Evolutionary conservation across 2,329 filamentous ascomycete genomes (phyloP).

Genomic region (Diatrype stigma): DNA sequence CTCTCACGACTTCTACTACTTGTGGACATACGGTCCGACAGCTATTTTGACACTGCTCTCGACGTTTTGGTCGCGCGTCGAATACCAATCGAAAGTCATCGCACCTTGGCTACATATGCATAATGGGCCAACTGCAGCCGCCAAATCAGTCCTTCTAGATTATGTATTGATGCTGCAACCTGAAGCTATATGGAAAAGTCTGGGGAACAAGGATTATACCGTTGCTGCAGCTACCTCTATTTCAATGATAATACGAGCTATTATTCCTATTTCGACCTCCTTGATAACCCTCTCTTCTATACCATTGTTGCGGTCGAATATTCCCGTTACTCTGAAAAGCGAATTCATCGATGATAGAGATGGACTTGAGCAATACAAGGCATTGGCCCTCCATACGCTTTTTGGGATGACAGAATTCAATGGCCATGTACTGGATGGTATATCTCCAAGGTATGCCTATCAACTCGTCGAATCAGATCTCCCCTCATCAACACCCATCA

Average conservation of each 20-base stretch:
- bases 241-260: background rate
- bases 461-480: background rate
- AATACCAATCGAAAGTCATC: constrained; percentile 4
- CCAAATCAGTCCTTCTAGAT: constrained; percentile 3
- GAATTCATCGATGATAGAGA: background rate
- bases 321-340: background rate
- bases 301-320: background rate
- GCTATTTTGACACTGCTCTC: constrained; percentile 28
- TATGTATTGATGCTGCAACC: constrained; percentile 5
- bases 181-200: background rate
- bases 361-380: background rate
- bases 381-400: background rate
- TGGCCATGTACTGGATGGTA: background rate
- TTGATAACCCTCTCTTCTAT: background rate
- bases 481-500: background rate
- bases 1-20: too few relatives aligned
- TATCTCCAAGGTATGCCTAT: background rate
- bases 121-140: background rate
- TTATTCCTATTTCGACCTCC: background rate
- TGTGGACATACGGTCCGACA: constrained; percentile 26
- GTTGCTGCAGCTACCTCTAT: background rate
- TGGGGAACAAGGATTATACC: constrained; percentile 2
- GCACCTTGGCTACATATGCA: constrained; percentile 4
- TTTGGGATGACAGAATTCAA: background rate
- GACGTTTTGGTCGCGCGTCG: constrained; percentile 6